A percentile compares a stretch with the other conserved stretches of the same genome.
Conservation (phyloP, 2,329 filamentous ascomycete genomes). For the Pseudomassariella vexata region DNA sequence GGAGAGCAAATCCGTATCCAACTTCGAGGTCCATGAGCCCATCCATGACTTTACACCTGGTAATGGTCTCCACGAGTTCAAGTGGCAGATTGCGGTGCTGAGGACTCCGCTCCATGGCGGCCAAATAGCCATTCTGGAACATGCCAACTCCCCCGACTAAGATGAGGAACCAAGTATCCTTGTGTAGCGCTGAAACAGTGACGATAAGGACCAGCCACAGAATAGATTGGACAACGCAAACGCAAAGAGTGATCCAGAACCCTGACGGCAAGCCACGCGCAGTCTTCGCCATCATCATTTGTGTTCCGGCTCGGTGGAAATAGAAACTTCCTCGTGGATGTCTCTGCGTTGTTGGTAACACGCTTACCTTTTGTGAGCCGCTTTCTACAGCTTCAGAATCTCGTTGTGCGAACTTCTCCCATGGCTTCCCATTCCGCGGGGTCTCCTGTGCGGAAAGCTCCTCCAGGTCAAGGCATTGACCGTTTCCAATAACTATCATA, state of each 20-base stretch:
- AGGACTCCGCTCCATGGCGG: slow-evolving; percentile 8
- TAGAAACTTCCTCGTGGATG: no score
- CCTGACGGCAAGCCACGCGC: neutral
- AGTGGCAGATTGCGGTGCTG: slow-evolving; percentile 8
- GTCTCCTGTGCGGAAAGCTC: slow-evolving; percentile 1
- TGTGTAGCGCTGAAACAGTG: slow-evolving; percentile 6
- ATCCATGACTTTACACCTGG: neutral
- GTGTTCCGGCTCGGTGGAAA: no score
- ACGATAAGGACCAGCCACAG: slow-evolving; percentile 11
- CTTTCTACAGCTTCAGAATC: no score
- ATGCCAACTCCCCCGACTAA: slow-evolving; percentile 11
- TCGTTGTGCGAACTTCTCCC: neutral
- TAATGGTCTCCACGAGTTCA: slow-evolving; percentile 6
- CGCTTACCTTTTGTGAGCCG: no score
- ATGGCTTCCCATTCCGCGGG: neutral
- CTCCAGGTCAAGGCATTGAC: slow-evolving; percentile 8
- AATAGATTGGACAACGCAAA: slow-evolving; percentile 1
- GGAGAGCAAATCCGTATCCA: neutral
- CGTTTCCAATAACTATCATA: slow-evolving; percentile 8
- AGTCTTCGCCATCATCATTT: neutral
- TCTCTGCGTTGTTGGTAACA: no score
- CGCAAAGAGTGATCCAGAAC: neutral
- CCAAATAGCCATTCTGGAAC: slow-evolving; percentile 12
- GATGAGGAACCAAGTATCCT: slow-evolving; percentile 13
- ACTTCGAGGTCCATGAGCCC: slow-evolving; percentile 3